Conservation (phyloP, 2,329 filamentous ascomycete genomes). For the Hypomyces rosellus region DNA sequence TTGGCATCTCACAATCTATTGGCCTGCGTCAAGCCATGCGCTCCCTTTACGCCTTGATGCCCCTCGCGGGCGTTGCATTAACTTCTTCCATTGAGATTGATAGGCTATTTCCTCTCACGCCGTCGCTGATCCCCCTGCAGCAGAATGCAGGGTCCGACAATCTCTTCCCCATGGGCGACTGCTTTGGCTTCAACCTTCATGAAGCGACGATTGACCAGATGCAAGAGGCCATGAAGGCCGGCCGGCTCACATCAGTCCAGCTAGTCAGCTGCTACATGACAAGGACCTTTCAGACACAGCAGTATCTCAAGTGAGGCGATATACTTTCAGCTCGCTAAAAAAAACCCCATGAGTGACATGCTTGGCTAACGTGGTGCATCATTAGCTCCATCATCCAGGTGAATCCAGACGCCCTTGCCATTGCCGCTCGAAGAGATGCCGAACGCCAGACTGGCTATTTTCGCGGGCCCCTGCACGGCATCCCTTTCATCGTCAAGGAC, state of each 20-base stretch:
- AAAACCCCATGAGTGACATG: not conserved
- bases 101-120: slow-evolving; percentile 12
- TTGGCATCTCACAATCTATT: no score
- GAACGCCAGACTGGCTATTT: slow-evolving; percentile 52
- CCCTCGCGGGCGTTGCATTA: slow-evolving; percentile 11
- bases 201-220: slow-evolving; percentile 66
- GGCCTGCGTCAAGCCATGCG: slow-evolving; percentile 14
- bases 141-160: slow-evolving; percentile 29
- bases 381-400: slow-evolving; percentile 53
- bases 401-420: slow-evolving; percentile 60
- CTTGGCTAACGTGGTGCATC: not conserved
- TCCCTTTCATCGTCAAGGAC: slow-evolving; percentile 71
- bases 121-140: slow-evolving; percentile 29
- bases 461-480: slow-evolving; percentile 65
- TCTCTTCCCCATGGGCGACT: slow-evolving; percentile 57
- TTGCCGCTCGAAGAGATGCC: slow-evolving; percentile 53
- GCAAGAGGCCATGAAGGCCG: slow-evolving; percentile 49
- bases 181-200: slow-evolving; percentile 55
- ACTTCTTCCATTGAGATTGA: not conserved
- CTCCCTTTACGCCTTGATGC: slow-evolving; percentile 16
- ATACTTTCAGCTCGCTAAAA: not conserved
- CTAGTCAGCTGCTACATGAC: slow-evolving; percentile 57
- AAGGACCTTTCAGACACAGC: slow-evolving; percentile 54
- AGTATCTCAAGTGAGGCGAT: slow-evolving; percentile 53
- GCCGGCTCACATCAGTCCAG: slow-evolving; percentile 50